Percentiles rank a stretch among this genome's conserved stretches.
Evolutionary conservation across 805 yeast species (phyloP).

Genomic region (Pichia manshurica): DNA sequence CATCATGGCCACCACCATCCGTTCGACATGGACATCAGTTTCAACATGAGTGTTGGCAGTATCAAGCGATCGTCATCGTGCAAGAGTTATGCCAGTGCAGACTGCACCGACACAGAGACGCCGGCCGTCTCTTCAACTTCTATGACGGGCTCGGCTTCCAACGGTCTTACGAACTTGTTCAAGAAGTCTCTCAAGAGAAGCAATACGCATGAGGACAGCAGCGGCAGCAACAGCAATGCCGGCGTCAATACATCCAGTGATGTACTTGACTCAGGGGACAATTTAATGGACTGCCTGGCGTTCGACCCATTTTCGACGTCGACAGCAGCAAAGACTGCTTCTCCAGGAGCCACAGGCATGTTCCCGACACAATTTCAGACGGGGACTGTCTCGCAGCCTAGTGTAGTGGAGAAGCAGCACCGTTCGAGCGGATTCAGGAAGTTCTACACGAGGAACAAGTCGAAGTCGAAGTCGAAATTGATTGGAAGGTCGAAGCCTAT

Average conservation of each 20-base stretch:
- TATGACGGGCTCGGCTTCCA: not conserved
- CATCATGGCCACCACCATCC: not conserved
- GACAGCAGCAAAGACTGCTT: too few species aligned
- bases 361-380: not conserved
- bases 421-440: conserved; percentile 1
- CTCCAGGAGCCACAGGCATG: too few species aligned
- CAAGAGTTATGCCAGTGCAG: not conserved
- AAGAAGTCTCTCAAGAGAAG: conserved; percentile 1
- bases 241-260: too few species aligned
- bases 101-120: not conserved
- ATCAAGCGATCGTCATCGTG: not conserved
- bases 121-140: not conserved
- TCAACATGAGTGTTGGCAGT: not conserved
- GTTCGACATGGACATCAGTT: not conserved
- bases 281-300: not conserved
- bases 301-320: not conserved
- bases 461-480: not conserved
- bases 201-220: not conserved
- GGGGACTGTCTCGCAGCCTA: too few species aligned
- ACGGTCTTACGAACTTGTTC: conserved; percentile 1
- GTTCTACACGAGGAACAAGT: conserved; percentile 2
- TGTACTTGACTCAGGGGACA: not conserved
- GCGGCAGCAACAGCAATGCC: too few species aligned
- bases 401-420: not conserved
- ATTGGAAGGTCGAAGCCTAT: not conserved